A percentile compares a stretch with the other conserved stretches of the same genome.
phyloP scores from a whole-genome alignment of 441 rosid species.

The Populus hybrid region DNA sequence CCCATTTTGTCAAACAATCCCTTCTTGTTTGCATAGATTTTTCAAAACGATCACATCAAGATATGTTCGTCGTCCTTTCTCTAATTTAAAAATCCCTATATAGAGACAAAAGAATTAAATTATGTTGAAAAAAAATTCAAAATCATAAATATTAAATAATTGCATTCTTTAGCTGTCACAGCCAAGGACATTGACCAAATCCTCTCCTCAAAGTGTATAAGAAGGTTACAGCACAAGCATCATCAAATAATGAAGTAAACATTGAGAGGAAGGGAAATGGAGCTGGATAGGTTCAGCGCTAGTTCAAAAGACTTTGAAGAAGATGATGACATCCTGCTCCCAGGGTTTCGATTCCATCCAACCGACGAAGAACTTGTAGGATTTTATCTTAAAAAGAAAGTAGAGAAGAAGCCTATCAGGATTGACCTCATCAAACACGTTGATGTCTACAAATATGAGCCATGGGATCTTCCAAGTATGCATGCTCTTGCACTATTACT shows the following conservation, averaged over 20 bases:
- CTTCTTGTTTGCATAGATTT: background rate
- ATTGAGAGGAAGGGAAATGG: background rate
- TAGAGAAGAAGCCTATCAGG: conserved; percentile 44
- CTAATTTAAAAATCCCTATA: background rate
- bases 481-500: background rate
- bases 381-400: conserved; percentile 59
- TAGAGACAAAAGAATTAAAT: background rate
- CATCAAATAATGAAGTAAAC: background rate
- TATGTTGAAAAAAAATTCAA: background rate
- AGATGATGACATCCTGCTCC: conserved; percentile 33
- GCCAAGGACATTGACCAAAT: background rate
- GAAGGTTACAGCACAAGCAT: background rate
- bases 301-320: background rate
- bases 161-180: background rate
- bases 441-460: conserved; percentile 62
- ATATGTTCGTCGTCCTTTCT: too few relatives aligned
- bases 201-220: background rate
- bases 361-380: conserved; percentile 65
- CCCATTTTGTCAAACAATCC: background rate
- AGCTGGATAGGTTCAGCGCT: background rate
- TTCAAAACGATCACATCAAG: background rate
- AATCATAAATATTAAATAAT: too few relatives aligned
- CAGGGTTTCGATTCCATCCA: conserved; percentile 65
- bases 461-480: conserved; percentile 73
- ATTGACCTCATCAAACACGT: conserved; percentile 50